Percentiles rank a stretch among this genome's conserved stretches.
These are phyloP conservation scores for Dendrobium officinale DNA, from an alignment of 106 monocot genomes.

Conservation along the genomic window DNA sequence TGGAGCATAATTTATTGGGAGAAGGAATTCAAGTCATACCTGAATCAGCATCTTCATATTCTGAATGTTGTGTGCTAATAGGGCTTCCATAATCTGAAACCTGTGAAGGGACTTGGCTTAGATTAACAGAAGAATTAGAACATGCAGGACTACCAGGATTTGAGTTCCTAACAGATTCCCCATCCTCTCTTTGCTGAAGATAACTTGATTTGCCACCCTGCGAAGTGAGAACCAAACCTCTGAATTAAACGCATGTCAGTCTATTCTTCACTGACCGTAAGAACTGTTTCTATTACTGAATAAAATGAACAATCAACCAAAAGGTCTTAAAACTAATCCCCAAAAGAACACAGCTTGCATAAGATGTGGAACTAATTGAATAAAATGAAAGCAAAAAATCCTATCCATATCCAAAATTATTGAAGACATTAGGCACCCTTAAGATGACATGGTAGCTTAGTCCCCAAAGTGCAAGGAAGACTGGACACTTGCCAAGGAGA, in stretches of 20 bases:
- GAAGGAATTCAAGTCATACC: constrained; percentile 32
- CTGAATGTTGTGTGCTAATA: constrained; percentile 47
- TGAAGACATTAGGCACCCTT: too few relatives aligned
- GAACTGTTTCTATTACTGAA: background rate
- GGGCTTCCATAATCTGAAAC: constrained; percentile 40
- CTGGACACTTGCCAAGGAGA: too few relatives aligned
- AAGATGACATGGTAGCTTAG: too few relatives aligned
- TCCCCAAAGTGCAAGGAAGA: too few relatives aligned
- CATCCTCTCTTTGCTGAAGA: constrained; percentile 50
- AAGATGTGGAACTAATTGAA: background rate
- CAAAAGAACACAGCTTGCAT: background rate
- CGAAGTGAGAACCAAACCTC: constrained; percentile 12
- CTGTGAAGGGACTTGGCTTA: constrained; percentile 53
- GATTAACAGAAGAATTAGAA: constrained; percentile 60
- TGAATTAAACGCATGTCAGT: background rate
- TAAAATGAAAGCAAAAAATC: background rate
- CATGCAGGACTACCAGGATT: constrained; percentile 35
- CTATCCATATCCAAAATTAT: background rate
- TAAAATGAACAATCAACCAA: background rate
- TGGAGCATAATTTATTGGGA: constrained; percentile 19
- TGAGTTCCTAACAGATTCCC: constrained; percentile 29
- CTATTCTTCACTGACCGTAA: background rate
- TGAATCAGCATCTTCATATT: constrained; percentile 75
- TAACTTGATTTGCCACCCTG: constrained; percentile 62
- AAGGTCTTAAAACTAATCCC: background rate